Evolutionary conservation across 257 asterid species (phyloP), one percentile per base, ranked within the genome.

Genomic region (Plantago ovata): DNA sequence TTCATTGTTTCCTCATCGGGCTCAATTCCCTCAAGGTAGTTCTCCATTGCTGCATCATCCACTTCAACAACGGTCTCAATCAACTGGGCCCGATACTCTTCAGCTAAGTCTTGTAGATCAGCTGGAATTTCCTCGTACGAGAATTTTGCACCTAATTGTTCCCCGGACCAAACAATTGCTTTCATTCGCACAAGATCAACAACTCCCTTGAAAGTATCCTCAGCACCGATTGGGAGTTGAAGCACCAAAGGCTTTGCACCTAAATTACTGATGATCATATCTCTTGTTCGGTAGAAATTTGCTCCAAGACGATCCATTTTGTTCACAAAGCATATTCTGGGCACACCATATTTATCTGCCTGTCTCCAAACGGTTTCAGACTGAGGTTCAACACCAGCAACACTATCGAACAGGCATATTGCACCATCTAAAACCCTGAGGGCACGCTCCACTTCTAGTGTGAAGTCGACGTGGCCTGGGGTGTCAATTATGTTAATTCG

Each of bases 281-380:
- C 98, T 68, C 88, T 76, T n/a, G 98, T 93, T 7, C 94, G 69
- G 69, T 79, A 86, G 72, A 93, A 93, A 57, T 89, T 93, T 3
- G 98, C 97, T 57, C 98, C 97, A 38, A 93, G 91, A 38, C 97
- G 95, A 42, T 93, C 97, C 98, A 93, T 93, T 75, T 93, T 93
- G 61, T 93, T 89, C 52, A 93, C 89, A n/a, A 93, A 93, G 65
- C 98, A 93, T 68, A 93, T 89, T 60, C 98, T 84, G 3, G 97
- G 98, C 55, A 93, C 98, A 9, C 98, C 95, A 40, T 93, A 93
- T 69, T 78, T 93, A 63, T 93, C 98, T 19, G 98, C 98, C 72
- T 93, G 98, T 74, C 98, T 81, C 97, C 98, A 93, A 51, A 89
- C 97, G 19, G 98, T 93, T 75, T 93, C 97, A 14, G 97, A 93